phyloP scores from a whole-genome alignment of 2,329 filamentous ascomycete species.

The Amphichorda felina region DNA sequence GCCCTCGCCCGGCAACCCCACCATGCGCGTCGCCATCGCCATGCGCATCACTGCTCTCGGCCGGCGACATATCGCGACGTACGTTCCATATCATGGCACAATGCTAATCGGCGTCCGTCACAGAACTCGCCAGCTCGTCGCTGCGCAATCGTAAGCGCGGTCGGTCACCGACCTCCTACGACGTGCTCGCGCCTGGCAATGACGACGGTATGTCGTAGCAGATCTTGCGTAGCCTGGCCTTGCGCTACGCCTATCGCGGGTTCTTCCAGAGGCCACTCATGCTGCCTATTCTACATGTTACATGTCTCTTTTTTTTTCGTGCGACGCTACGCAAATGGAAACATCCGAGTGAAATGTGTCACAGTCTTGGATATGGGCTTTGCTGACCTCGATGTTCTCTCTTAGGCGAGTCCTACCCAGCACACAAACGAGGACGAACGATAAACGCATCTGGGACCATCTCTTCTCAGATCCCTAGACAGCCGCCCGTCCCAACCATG shows the following conservation, averaged over 20 bases:
- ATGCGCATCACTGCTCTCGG: not conserved
- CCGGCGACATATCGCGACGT: too few relatives aligned
- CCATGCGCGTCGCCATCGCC: not conserved
- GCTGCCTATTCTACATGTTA: constrained; percentile 13
- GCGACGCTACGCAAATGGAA: constrained; percentile 13
- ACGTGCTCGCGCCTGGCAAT: constrained; percentile 42
- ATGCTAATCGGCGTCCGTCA: constrained; percentile 13
- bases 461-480: constrained; percentile 42
- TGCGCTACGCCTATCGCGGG: constrained; percentile 2
- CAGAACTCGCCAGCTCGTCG: constrained; percentile 39
- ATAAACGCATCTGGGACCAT: constrained; percentile 27
- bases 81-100: too few relatives aligned
- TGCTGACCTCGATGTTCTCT: constrained; percentile 12
- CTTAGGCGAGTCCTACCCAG: constrained; percentile 22
- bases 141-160: constrained; percentile 67
- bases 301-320: constrained; percentile 14
- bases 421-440: not conserved
- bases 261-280: too few relatives aligned
- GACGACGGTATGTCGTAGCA: constrained; percentile 60
- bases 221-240: constrained; percentile 15
- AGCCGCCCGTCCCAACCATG: constrained; percentile 30
- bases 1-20: not conserved
- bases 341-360: too few relatives aligned
- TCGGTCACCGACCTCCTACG: constrained; percentile 60
- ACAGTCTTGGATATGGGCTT: constrained; percentile 1